phyloP scores from a whole-genome alignment of 495 filamentous ascomycete genomes.

The Penicillium waksmanii region DNA sequence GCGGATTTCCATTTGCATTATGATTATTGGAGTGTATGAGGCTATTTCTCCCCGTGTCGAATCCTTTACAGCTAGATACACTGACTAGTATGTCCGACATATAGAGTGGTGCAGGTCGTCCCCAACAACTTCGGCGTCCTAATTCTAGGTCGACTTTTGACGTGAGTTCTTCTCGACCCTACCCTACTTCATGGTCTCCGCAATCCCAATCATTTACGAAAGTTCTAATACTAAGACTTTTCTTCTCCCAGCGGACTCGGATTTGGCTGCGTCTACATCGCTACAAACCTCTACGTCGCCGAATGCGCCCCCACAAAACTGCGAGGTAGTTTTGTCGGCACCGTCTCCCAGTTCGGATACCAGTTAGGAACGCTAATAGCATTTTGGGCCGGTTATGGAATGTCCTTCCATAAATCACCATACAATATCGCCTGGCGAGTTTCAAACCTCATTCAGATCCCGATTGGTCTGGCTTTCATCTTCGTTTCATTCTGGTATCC shows the following conservation, averaged over 20 bases:
- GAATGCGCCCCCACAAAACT: constrained; percentile 40
- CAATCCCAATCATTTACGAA: neutral
- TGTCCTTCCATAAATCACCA: constrained; percentile 43
- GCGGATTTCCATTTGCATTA: constrained; percentile 35
- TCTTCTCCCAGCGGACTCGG: constrained; percentile 32
- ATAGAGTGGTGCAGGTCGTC: constrained; percentile 37
- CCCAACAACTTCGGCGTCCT: constrained; percentile 43
- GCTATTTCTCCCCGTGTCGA: neutral
- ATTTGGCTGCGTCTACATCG: constrained; percentile 44
- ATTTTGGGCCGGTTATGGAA: constrained; percentile 45
- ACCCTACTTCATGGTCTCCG: neutral
- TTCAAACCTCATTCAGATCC: constrained; percentile 41
- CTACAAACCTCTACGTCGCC: constrained; percentile 43
- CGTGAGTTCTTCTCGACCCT: constrained; percentile 19
- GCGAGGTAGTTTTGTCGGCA: constrained; percentile 41
- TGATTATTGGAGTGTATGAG: constrained; percentile 35
- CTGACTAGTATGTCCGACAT: neutral
- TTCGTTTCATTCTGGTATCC: constrained; percentile 40
- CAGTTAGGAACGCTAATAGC: constrained; percentile 40
- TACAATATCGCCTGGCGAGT: constrained; percentile 46
- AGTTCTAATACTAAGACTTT: neutral
- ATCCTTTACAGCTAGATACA: neutral
- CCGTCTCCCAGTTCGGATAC: constrained; percentile 35
- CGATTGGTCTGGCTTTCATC: constrained; percentile 39
- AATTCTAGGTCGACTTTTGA: constrained; percentile 38